phyloP scores from a whole-genome alignment of 257 asterid species.

The Eustoma russellianum region DNA sequence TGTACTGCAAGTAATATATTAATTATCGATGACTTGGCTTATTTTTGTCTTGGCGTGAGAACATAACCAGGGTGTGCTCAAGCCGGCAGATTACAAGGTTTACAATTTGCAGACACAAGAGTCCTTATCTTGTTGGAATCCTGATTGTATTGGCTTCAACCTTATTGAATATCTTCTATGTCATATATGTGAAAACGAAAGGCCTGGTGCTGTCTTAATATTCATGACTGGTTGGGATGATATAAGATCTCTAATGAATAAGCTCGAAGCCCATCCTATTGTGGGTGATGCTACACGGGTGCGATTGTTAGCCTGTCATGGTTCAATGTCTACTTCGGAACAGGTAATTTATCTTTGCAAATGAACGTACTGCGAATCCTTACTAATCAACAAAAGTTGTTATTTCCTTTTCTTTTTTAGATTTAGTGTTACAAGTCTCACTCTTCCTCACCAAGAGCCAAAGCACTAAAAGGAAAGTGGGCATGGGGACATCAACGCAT shows the following conservation, averaged over 20 bases:
- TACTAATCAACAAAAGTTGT: no score
- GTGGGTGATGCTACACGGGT: constrained; percentile 71
- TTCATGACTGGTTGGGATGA: constrained; percentile 99
- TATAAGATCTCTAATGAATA: constrained; percentile 70
- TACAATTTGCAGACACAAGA: constrained; percentile 57
- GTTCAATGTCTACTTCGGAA: constrained; percentile 91
- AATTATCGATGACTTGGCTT: constrained; percentile 18
- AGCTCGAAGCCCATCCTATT: constrained; percentile 68
- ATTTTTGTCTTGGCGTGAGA: constrained; percentile 13
- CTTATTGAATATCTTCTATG: constrained; percentile 65
- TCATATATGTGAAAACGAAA: constrained; percentile 56
- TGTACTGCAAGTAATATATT: constrained; percentile 6
- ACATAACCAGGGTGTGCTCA: constrained; percentile 54
- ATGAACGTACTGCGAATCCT: background rate
- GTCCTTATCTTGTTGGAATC: constrained; percentile 87
- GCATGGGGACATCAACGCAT: no score
- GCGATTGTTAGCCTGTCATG: constrained; percentile 83
- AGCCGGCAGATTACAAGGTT: constrained; percentile 56
- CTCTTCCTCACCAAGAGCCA: no score
- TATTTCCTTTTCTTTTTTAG: no score
- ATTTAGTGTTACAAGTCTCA: no score
- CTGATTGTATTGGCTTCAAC: constrained; percentile 79
- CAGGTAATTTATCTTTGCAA: constrained; percentile 40
- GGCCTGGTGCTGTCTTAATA: constrained; percentile 84
- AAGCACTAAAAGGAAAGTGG: no score